A percentile compares a stretch with the other conserved stretches of the same genome.
Evolutionary conservation across 23 red algal species (phyloP).

Genomic region (Gracilaria vermiculophylla): DNA sequence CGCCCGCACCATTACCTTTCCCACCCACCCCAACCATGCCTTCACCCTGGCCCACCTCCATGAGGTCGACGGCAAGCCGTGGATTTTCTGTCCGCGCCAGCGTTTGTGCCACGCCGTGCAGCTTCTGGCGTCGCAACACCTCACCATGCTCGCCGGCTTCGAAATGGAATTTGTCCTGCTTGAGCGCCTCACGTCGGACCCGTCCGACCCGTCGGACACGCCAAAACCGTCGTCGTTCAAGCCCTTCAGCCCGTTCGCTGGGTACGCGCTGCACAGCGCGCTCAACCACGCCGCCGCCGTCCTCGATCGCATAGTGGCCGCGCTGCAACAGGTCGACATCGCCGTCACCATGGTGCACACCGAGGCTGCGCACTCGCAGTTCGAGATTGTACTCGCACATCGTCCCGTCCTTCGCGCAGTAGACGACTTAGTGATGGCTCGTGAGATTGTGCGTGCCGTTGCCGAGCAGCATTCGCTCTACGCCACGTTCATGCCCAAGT

Average conservation of each 20-base stretch:
- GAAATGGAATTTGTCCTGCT: constrained; percentile 57
- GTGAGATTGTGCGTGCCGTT: constrained; percentile 1
- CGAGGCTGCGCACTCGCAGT: constrained; percentile 17
- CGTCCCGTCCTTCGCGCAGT: constrained; percentile 6
- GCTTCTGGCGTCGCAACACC: not conserved
- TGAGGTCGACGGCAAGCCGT: not conserved
- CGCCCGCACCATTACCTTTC: not conserved
- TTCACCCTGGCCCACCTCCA: constrained; percentile 11
- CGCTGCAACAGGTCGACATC: constrained; percentile 11
- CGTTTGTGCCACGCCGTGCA: constrained; percentile 17
- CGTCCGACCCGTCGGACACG: too few relatives aligned
- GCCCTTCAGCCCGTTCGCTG: not conserved
- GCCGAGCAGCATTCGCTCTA: not conserved
- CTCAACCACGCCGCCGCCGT: not conserved
- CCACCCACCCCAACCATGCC: constrained; percentile 28
- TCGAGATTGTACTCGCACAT: constrained; percentile 36
- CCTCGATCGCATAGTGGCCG: constrained; percentile 28
- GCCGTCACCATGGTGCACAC: constrained; percentile 31
- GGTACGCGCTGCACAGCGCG: constrained; percentile 4
- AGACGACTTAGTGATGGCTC: constrained; percentile 21
- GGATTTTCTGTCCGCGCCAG: constrained; percentile 18
- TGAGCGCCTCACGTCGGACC: not conserved
- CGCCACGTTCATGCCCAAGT: constrained; percentile 35
- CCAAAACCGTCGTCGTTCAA: not conserved
- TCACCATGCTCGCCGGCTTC: constrained; percentile 47